phyloP scores from a whole-genome alignment of 768 basidiomycete species.

The Botryobasidium botryosum region DNA sequence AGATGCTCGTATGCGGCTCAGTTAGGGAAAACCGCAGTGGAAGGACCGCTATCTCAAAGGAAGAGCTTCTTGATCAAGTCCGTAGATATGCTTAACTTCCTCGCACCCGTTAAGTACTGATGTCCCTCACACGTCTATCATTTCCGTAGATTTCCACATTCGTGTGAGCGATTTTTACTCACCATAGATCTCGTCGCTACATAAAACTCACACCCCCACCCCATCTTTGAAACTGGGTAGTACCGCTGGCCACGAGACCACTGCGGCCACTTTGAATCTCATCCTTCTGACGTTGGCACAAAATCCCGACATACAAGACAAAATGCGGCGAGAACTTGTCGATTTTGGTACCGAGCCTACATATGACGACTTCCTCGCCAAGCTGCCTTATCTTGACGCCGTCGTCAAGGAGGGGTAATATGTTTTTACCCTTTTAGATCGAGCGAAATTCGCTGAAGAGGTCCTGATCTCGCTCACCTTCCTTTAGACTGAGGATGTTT shows the following conservation, averaged over 20 bases:
- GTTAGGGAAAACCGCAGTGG: background rate
- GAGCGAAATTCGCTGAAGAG: too few relatives aligned
- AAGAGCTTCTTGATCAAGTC: constrained; percentile 10
- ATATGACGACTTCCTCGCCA: constrained; percentile 23
- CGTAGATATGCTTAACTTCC: constrained; percentile 1
- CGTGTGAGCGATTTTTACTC: background rate
- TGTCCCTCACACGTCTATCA: background rate
- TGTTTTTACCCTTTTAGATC: background rate
- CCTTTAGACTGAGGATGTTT: constrained; percentile 6
- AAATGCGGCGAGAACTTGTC: constrained; percentile 26
- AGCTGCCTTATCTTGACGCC: constrained; percentile 27
- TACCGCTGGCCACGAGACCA: constrained; percentile 30
- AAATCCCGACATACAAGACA: constrained; percentile 23
- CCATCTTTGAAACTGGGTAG: constrained; percentile 16
- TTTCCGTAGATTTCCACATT: background rate
- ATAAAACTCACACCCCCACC: background rate
- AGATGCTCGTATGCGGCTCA: background rate
- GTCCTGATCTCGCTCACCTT: too few relatives aligned
- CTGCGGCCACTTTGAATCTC: constrained; percentile 23
- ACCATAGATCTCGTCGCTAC: background rate
- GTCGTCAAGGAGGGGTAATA: constrained; percentile 28
- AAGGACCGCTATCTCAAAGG: constrained; percentile 4
- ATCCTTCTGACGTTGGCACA: constrained; percentile 26
- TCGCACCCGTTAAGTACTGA: background rate
- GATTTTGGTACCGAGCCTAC: constrained; percentile 17